These are phyloP conservation scores for Syzygium jambos DNA, from an alignment of 345 rosid genomes.

Conservation along the genomic window DNA sequence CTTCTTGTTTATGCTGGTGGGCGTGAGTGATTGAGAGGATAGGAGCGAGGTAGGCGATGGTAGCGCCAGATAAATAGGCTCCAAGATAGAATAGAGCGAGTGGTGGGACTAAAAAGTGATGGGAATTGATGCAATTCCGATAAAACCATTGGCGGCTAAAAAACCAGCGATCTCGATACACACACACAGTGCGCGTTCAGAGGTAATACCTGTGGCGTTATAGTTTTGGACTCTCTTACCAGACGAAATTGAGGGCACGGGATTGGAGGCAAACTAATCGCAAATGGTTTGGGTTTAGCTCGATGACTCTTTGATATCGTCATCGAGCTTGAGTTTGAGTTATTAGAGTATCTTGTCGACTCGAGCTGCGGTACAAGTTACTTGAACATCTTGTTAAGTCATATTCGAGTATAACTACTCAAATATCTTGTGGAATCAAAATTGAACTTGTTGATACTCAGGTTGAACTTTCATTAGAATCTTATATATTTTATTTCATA, in stretches of 20 bases:
- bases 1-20: neutral
- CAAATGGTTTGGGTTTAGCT: neutral
- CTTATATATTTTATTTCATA: rapidly evolving
- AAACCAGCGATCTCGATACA: neutral
- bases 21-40: neutral
- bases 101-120: neutral
- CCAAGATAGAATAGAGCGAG: neutral
- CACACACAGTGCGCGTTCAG: neutral
- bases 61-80: neutral
- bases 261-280: neutral
- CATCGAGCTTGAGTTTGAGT: neutral
- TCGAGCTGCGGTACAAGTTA: neutral
- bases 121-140: neutral
- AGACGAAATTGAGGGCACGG: neutral
- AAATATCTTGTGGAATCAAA: neutral
- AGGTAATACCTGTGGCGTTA: neutral
- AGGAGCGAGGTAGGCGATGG: neutral
- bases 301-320: neutral
- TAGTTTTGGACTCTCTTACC: neutral
- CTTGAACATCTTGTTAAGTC: neutral
- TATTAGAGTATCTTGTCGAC: neutral
- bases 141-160: constrained; percentile 1
- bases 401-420: neutral
- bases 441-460: neutral
- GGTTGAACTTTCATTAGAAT: neutral